A percentile compares a stretch with the other conserved stretches of the same genome.
phyloP scores from a whole-genome alignment of 352 stramenopile species.

The Globisporangium megalacanthum region DNA sequence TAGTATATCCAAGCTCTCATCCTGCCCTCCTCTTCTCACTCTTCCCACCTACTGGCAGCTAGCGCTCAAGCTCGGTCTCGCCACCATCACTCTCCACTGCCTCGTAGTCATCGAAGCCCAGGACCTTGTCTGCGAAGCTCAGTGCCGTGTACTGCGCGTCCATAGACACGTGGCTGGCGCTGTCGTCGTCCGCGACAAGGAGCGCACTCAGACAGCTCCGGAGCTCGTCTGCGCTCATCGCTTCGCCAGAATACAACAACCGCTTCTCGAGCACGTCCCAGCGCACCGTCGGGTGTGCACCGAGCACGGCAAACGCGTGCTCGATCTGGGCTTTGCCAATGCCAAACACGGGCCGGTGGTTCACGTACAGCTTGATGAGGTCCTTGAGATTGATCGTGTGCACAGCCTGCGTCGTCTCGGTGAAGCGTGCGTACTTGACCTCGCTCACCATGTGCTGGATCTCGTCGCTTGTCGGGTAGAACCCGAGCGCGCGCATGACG shows the following conservation, averaged over 20 bases:
- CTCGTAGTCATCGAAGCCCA: constrained; percentile 88
- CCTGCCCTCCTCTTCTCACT: no score
- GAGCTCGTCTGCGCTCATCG: constrained; percentile 79
- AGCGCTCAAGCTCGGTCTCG: neutral
- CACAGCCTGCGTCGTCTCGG: constrained; percentile 61
- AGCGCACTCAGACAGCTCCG: constrained; percentile 73
- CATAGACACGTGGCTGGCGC: constrained; percentile 19
- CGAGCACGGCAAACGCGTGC: constrained; percentile 61
- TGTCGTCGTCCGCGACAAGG: constrained; percentile 29
- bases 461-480: constrained; percentile 90
- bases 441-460: constrained; percentile 88
- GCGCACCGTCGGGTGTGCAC: constrained; percentile 17
- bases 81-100: constrained; percentile 13
- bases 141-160: constrained; percentile 48
- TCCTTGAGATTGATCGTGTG: constrained; percentile 59
- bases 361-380: constrained; percentile 92
- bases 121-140: constrained; percentile 77
- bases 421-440: constrained; percentile 79
- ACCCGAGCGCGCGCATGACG: constrained; percentile 90
- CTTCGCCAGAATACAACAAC: constrained; percentile 65
- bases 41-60: neutral
- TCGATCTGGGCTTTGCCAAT: constrained; percentile 79
- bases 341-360: constrained; percentile 88
- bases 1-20: no score
- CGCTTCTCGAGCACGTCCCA: constrained; percentile 67